Conservation (phyloP, 495 filamentous ascomycete species). For the Talaromyces wortmannii region DNA sequence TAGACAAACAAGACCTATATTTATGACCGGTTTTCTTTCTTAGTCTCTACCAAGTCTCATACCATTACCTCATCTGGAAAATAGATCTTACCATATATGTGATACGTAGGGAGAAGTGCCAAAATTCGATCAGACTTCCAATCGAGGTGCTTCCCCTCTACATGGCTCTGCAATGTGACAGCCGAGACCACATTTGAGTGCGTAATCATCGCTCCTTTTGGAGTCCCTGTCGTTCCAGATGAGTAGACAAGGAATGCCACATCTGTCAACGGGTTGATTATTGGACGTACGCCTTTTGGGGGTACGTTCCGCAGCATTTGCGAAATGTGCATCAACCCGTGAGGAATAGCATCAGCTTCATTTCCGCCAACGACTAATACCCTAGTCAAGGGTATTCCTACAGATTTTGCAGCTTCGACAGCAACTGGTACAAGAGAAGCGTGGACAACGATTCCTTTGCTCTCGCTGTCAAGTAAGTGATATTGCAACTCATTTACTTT, state of each 20-base stretch:
- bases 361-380: constrained; percentile 66
- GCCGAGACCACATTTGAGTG: neutral
- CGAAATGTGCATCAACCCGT: constrained; percentile 68
- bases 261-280: constrained; percentile 21
- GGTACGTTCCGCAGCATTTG: constrained; percentile 46
- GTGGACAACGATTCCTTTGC: constrained; percentile 63
- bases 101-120: constrained; percentile 86
- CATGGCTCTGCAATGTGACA: neutral
- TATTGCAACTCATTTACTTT: constrained; percentile 68
- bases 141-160: constrained; percentile 18
- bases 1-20: constrained; percentile 25
- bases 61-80: neutral
- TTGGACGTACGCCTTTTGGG: constrained; percentile 14
- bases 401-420: constrained; percentile 51
- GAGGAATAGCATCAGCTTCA: constrained; percentile 44
- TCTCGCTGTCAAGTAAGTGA: constrained; percentile 64
- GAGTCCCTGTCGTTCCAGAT: constrained; percentile 70
- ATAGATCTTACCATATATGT: constrained; percentile 66
- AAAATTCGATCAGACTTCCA: constrained; percentile 63
- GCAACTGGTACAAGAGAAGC: constrained; percentile 48
- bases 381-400: constrained; percentile 46
- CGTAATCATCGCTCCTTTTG: constrained; percentile 48
- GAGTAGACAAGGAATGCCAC: constrained; percentile 64
- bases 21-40: neutral
- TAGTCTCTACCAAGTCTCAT: neutral